Conservation (phyloP, 768 basidiomycete species). For the Lactarius deliciosus region DNA sequence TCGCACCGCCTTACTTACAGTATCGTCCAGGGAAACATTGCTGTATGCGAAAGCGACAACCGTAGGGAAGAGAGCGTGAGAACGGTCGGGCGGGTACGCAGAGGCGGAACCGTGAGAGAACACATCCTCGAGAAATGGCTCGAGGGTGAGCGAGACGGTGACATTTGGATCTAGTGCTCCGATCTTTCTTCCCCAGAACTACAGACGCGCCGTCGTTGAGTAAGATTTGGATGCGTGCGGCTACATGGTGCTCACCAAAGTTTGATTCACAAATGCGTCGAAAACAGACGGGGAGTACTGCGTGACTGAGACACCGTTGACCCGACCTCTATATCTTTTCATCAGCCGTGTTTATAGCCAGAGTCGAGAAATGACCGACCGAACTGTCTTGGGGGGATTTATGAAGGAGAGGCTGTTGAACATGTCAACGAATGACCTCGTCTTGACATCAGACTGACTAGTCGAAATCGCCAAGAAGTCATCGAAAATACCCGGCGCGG, state of each 20-base stretch:
- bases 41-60: background rate
- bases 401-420: background rate
- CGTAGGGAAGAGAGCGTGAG: background rate
- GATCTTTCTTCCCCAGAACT: conserved; percentile 10
- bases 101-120: background rate
- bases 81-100: background rate
- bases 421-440: conserved; percentile 2
- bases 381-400: background rate
- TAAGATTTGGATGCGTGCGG: background rate
- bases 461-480: conserved; percentile 24
- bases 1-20: background rate
- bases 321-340: background rate
- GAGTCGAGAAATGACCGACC: background rate
- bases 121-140: background rate
- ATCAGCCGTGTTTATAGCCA: background rate
- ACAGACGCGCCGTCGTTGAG: background rate
- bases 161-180: background rate
- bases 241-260: background rate
- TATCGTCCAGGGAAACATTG: background rate
- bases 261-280: background rate
- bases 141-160: background rate
- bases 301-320: background rate
- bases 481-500: conserved; percentile 21
- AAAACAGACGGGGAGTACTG: conserved; percentile 8
- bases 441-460: background rate